Evolutionary conservation across 495 filamentous ascomycete genomes (phyloP).

Genomic region (Platismatia glauca): DNA sequence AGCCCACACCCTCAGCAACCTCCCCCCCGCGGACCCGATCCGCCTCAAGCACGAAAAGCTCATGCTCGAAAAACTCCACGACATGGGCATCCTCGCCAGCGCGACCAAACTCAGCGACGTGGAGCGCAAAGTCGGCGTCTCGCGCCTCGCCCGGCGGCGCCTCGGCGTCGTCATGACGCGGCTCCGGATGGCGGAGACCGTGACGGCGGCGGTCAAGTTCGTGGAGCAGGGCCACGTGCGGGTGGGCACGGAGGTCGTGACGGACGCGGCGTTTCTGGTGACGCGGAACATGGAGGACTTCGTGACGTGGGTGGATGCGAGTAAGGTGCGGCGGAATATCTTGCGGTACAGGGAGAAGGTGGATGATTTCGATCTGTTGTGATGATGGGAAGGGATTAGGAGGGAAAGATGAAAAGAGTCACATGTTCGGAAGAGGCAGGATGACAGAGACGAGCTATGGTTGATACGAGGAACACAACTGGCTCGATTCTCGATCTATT

Average conservation of each 20-base stretch:
- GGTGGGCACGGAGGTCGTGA: constrained; percentile 84
- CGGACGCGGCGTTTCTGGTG: constrained; percentile 55
- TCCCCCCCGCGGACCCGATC: constrained; percentile 68
- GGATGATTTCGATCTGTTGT: constrained; percentile 93
- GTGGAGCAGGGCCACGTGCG: constrained; percentile 94
- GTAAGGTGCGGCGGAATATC: constrained; percentile 93
- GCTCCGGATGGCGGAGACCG: constrained; percentile 78
- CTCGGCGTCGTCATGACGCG: constrained; percentile 83
- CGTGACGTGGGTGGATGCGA: constrained; percentile 91
- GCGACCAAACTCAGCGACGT: constrained; percentile 64
- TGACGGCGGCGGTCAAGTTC: constrained; percentile 71
- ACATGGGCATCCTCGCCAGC: constrained; percentile 76
- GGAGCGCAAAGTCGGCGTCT: constrained; percentile 78
- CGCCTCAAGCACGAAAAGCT: constrained; percentile 73
- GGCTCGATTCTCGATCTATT: too few species aligned
- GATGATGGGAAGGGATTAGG: constrained; percentile 11
- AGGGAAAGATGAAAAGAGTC: background rate
- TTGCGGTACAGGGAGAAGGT: constrained; percentile 88
- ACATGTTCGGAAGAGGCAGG: background rate
- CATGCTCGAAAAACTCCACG: constrained; percentile 78
- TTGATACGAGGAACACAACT: too few species aligned
- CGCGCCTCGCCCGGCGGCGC: constrained; percentile 68
- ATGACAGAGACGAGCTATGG: too few species aligned
- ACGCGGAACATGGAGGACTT: constrained; percentile 86
- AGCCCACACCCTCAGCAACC: constrained; percentile 71